Conservation (phyloP, 129 eudicot species). For the Scalesia atractyloides region DNA sequence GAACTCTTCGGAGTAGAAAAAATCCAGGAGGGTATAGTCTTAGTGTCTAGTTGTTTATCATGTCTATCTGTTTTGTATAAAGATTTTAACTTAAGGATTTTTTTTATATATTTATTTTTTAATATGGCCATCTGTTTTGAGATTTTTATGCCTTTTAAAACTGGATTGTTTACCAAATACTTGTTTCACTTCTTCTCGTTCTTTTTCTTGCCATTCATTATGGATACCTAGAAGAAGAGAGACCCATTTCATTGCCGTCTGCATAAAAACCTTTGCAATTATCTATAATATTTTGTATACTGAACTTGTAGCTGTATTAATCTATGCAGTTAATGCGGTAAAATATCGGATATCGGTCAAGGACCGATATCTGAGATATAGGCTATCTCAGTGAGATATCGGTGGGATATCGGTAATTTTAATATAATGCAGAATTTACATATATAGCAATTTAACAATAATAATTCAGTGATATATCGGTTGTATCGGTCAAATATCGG, state of each 20-base stretch:
- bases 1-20: slow-evolving; percentile 32
- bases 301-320: slow-evolving; percentile 41
- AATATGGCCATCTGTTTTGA: too few species aligned
- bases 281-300: slow-evolving; percentile 54
- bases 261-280: slow-evolving; percentile 55
- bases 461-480: too few species aligned
- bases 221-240: slow-evolving; percentile 55
- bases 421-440: too few species aligned
- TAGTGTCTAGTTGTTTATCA: slow-evolving; percentile 67
- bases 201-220: slow-evolving; percentile 70
- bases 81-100: not conserved
- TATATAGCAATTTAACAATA: too few species aligned
- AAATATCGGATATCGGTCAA: too few species aligned
- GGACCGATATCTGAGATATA: too few species aligned
- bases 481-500: too few species aligned
- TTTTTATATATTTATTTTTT: too few species aligned
- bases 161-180: slow-evolving; percentile 43
- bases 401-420: too few species aligned
- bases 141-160: slow-evolving; percentile 54
- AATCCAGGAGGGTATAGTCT: slow-evolving; percentile 59
- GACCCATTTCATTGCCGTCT: slow-evolving; percentile 64
- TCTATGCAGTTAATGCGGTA: too few species aligned
- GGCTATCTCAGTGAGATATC: too few species aligned
- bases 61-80: slow-evolving; percentile 43
- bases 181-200: slow-evolving; percentile 44